phyloP scores from a whole-genome alignment of 495 filamentous ascomycete genomes.

The Terfezia claveryi region DNA sequence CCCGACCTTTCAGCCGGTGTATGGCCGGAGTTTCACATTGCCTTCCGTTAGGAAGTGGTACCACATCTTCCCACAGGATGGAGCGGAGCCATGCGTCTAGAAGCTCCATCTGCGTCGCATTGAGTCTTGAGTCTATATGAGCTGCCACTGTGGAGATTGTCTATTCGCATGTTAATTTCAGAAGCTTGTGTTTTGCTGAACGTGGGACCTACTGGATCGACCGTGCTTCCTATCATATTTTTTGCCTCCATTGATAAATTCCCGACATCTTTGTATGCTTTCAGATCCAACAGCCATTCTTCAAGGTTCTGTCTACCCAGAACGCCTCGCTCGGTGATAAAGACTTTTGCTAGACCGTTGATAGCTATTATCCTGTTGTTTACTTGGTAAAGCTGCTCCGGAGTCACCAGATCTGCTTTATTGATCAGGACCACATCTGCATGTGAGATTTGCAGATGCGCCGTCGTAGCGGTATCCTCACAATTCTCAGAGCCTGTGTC shows the following conservation, averaged over 20 bases:
- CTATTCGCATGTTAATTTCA: constrained; percentile 22
- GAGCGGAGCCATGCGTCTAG: constrained; percentile 70
- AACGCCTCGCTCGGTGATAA: constrained; percentile 54
- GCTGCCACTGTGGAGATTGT: constrained; percentile 74
- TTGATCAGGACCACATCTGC: constrained; percentile 93
- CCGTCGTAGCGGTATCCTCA: constrained; percentile 52
- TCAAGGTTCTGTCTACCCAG: constrained; percentile 51
- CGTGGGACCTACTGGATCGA: constrained; percentile 48
- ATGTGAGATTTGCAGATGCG: constrained; percentile 88
- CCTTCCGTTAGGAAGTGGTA: constrained; percentile 25
- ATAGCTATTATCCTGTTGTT: constrained; percentile 51
- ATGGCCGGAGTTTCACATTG: constrained; percentile 35
- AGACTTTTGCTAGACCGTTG: constrained; percentile 71
- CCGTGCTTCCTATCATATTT: constrained; percentile 50
- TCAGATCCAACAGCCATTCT: constrained; percentile 66
- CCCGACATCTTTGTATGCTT: constrained; percentile 71
- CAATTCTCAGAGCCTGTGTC: constrained; percentile 30
- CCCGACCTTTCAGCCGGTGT: constrained; percentile 64
- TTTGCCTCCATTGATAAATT: constrained; percentile 23
- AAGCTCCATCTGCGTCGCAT: constrained; percentile 27
- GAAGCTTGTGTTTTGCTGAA: neutral
- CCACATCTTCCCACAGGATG: constrained; percentile 55
- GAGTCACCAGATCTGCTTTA: constrained; percentile 71
- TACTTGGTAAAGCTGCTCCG: constrained; percentile 40
- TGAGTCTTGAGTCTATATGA: constrained; percentile 26